phyloP scores from a whole-genome alignment of 2,329 filamentous ascomycete species.

The Clarireedia monteithiana region DNA sequence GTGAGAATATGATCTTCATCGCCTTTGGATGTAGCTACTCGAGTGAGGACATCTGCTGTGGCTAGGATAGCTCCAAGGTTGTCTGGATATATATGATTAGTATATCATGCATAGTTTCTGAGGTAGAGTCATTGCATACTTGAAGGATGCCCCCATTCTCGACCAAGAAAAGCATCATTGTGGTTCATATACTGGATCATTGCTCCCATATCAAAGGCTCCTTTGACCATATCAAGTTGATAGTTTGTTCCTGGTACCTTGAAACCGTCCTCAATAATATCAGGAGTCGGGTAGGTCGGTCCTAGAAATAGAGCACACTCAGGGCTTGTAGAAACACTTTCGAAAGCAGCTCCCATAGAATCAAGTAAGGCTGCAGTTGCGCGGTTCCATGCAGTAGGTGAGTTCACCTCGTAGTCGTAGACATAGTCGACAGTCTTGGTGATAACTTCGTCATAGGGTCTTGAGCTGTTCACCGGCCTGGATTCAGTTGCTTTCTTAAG shows the following conservation, averaged over 20 bases:
- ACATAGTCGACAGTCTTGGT: conserved; percentile 17
- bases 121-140: conserved; percentile 11
- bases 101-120: not conserved
- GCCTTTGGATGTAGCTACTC: conserved; percentile 1
- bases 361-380: conserved; percentile 17
- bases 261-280: conserved; percentile 28
- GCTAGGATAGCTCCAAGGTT: conserved; percentile 33
- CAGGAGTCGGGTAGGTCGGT: conserved; percentile 13
- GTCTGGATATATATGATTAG: conserved; percentile 22
- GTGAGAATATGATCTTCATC: conserved; percentile 22
- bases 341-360: conserved; percentile 18
- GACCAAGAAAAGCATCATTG: conserved; percentile 34
- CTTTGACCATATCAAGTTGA: conserved; percentile 32
- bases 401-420: conserved; percentile 12
- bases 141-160: conserved; percentile 38
- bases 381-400: conserved; percentile 8
- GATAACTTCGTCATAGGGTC: conserved; percentile 16
- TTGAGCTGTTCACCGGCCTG: not conserved
- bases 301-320: conserved; percentile 16
- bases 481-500: not conserved
- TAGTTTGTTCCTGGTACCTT: conserved; percentile 32
- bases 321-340: conserved; percentile 10
- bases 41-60: conserved; percentile 23
- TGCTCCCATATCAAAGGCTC: conserved; percentile 33
- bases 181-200: conserved; percentile 36